A percentile compares a stretch with the other conserved stretches of the same genome.
Evolutionary conservation across 805 yeast species (phyloP).

Genomic region (Candida sakaeoensis): DNA sequence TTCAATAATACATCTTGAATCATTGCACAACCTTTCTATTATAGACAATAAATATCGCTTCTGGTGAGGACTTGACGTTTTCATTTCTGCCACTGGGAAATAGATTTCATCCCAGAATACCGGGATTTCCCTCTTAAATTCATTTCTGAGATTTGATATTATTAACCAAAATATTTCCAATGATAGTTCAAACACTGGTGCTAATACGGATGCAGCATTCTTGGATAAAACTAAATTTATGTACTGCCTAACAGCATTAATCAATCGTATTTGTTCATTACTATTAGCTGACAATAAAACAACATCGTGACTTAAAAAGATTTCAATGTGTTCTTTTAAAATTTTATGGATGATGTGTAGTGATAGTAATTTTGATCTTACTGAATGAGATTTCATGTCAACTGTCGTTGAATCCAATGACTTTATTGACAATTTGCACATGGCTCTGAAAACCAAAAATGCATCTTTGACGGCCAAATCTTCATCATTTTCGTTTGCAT

Average conservation of each 20-base stretch:
- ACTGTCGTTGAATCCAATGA: constrained; percentile 70
- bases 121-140: constrained; percentile 89
- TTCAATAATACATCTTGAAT: constrained; percentile 88
- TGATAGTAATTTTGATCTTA: constrained; percentile 86
- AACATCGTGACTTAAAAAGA: constrained; percentile 61
- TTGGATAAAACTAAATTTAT: constrained; percentile 78
- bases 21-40: constrained; percentile 78
- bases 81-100: constrained; percentile 90
- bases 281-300: constrained; percentile 47
- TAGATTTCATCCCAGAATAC: constrained; percentile 91
- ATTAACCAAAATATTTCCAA: constrained; percentile 92
- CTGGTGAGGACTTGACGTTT: constrained; percentile 88
- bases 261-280: constrained; percentile 55
- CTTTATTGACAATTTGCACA: constrained; percentile 90
- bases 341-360: constrained; percentile 85
- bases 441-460: constrained; percentile 85
- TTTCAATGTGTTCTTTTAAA: constrained; percentile 77
- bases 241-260: constrained; percentile 81
- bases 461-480: constrained; percentile 85
- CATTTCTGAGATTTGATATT: constrained; percentile 75
- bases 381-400: constrained; percentile 87
- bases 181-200: constrained; percentile 89
- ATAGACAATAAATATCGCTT: constrained; percentile 80
- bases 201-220: constrained; percentile 87
- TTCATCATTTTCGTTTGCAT: constrained; percentile 48